A percentile compares a stretch with the other conserved stretches of the same genome.
Evolutionary conservation across 768 basidiomycete species (phyloP).

Genomic region (Boletus rubescentipes): DNA sequence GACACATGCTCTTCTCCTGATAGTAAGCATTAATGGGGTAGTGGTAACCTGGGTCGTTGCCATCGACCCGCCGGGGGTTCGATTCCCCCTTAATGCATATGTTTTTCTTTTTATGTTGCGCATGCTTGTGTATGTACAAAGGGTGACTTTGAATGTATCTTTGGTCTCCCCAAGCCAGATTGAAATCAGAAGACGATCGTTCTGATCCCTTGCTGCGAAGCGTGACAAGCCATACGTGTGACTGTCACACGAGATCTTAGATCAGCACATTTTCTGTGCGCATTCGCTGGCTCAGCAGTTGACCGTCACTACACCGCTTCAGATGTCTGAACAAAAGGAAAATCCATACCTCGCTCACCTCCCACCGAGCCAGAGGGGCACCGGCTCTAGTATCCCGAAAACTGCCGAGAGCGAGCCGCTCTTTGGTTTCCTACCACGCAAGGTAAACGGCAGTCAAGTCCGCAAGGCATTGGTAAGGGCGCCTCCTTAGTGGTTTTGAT

Average conservation of each 20-base stretch:
- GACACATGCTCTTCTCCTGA: rapidly evolving
- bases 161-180: background rate
- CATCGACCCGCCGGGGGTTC: slow-evolving; percentile 87
- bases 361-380: slow-evolving; percentile 32
- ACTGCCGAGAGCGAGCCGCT: slow-evolving; percentile 53
- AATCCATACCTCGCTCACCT: slow-evolving; percentile 59
- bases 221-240: background rate
- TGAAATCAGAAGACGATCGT: too few species aligned
- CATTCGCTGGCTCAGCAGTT: background rate
- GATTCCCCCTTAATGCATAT: slow-evolving; percentile 51
- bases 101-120: background rate
- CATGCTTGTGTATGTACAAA: too few species aligned
- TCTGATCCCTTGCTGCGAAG: too few species aligned
- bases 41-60: slow-evolving; percentile 69
- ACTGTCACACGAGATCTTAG: slow-evolving; percentile 6
- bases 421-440: slow-evolving; percentile 71
- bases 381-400: slow-evolving; percentile 4
- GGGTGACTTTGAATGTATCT: too few species aligned
- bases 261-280: slow-evolving; percentile 15
- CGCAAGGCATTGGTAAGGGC: slow-evolving; percentile 65
- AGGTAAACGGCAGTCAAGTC: slow-evolving; percentile 64
- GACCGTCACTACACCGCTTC: background rate
- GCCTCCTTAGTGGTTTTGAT: background rate
- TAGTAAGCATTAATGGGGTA: slow-evolving; percentile 47
- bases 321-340: slow-evolving; percentile 27